Base-by-base conservation (phyloP, 1,284 basidiomycete genomes). In the Vanrija humicola region DNA sequence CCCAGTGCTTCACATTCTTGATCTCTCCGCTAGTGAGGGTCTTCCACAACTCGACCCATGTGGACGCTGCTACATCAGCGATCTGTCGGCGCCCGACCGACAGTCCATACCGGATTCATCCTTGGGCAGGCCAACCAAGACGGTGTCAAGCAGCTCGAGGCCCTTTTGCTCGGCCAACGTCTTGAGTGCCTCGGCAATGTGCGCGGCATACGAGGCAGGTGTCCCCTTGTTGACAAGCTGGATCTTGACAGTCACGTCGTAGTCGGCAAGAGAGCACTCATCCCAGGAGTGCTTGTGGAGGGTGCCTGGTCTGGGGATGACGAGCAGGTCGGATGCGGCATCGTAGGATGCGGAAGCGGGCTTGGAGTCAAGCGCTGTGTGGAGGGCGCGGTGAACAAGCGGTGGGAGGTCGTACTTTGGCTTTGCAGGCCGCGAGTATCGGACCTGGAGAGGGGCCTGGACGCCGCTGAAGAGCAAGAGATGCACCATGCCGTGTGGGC, bases 211-310 rank as follows among this genome's bases (percentile, higher is more conserved):
- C 34, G 47, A 19, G 8, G 45, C 48, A 4, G 43, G 23, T 1
- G 48, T 38, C 0, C 51, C 62, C 21, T 70, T 34, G 34, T 34
- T 14, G 34, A 34, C 56, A 15, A 77, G 52, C 44, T 75, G 72
- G 16, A 77, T 53, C 56, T 75, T 75, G 45, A 77, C 64, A 0
- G 75, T 77, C 7, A 72, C 52, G 46, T 77, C 75, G n/a, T 56
- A 51, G 46, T 74, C 73, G 46, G 28, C 52, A 43, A 43, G 47
- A 45, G 46, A 43, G 34, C 34, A 34, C 5, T 43, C 43, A 40
- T 55, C 56, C 23, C 46, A 29, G 3, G 46, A n/a, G 28, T 72
- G 70, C 55, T 71, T 69, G 34, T 54, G 28, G 15, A 72, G 48
- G 4, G 54, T 56, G 15, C 62, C 63, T 0, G 69, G 68, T 39